Conservation (phyloP, 345 rosid species). For the Streptanthus diversifolius region DNA sequence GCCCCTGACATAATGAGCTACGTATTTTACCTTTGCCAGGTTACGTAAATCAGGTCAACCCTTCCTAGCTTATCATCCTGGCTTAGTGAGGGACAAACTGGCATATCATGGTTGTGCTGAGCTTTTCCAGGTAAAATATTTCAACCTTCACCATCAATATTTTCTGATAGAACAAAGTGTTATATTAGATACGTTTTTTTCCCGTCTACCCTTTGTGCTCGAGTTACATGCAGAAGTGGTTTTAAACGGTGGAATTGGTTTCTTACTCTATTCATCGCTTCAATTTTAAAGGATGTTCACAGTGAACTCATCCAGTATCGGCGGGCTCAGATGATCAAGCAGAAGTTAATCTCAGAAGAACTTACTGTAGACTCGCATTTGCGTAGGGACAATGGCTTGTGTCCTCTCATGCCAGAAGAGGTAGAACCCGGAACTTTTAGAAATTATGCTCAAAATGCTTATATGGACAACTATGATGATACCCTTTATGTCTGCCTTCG, state of each 20-base stretch:
- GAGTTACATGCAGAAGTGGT: slow-evolving; percentile 17
- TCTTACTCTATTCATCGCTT: slow-evolving; percentile 25
- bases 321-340: slow-evolving; percentile 85
- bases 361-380: slow-evolving; percentile 57
- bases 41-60: slow-evolving; percentile 77
- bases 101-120: slow-evolving; percentile 99
- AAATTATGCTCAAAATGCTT: slow-evolving; percentile 8
- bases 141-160: slow-evolving; percentile 11
- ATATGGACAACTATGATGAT: not conserved
- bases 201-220: slow-evolving; percentile 2
- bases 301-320: slow-evolving; percentile 89
- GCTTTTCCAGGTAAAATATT: slow-evolving; percentile 74
- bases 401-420: slow-evolving; percentile 99
- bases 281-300: slow-evolving; percentile 70
- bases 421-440: slow-evolving; percentile 33
- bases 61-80: slow-evolving; percentile 83
- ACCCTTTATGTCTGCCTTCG: slow-evolving; percentile 5
- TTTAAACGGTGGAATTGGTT: slow-evolving; percentile 8
- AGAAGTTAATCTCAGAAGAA: slow-evolving; percentile 60
- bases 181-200: not conserved
- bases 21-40: slow-evolving; percentile 41
- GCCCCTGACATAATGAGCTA: slow-evolving; percentile 17
- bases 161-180: slow-evolving; percentile 11
- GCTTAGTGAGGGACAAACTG: slow-evolving; percentile 72
- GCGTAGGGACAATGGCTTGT: slow-evolving; percentile 78